Conservation (phyloP, 441 rosid species). For the Croton setiger region DNA sequence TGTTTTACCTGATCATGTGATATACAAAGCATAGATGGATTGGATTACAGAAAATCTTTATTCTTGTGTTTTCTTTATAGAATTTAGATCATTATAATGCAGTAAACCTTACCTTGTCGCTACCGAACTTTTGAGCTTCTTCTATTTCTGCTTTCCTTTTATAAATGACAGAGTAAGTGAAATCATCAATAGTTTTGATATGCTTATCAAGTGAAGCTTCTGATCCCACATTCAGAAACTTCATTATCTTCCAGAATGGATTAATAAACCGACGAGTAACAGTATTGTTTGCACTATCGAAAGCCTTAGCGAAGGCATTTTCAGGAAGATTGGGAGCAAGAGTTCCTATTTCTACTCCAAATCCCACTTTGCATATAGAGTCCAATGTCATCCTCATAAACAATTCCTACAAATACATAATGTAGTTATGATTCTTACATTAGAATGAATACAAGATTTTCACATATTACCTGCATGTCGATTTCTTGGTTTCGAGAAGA, state of each 20-base stretch:
- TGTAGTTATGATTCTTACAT: constrained; percentile 21
- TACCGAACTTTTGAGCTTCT: constrained; percentile 33
- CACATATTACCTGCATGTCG: constrained; percentile 69
- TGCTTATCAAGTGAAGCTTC: constrained; percentile 84
- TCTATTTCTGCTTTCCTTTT: constrained; percentile 67
- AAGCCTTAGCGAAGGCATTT: constrained; percentile 73
- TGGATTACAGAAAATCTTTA: neutral
- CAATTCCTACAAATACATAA: constrained; percentile 47
- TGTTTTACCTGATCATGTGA: constrained; percentile 54
- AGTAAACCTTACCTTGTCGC: constrained; percentile 42
- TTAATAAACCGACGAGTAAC: constrained; percentile 89
- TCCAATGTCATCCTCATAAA: constrained; percentile 93
- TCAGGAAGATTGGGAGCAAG: constrained; percentile 70
- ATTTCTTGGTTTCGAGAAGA: constrained; percentile 50
- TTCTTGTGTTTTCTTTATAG: neutral
- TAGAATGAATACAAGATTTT: constrained; percentile 37
- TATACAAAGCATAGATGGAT: constrained; percentile 9
- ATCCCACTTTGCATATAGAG: constrained; percentile 94
- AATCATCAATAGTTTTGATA: constrained; percentile 72
- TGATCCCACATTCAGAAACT: constrained; percentile 67
- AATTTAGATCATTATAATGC: neutral
- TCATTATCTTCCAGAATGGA: constrained; percentile 82
- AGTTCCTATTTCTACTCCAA: constrained; percentile 92
- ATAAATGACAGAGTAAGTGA: constrained; percentile 82
- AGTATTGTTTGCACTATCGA: constrained; percentile 76